Conservation (phyloP, 2,329 filamentous ascomycete species). For the Daldinia eschscholtzii region DNA sequence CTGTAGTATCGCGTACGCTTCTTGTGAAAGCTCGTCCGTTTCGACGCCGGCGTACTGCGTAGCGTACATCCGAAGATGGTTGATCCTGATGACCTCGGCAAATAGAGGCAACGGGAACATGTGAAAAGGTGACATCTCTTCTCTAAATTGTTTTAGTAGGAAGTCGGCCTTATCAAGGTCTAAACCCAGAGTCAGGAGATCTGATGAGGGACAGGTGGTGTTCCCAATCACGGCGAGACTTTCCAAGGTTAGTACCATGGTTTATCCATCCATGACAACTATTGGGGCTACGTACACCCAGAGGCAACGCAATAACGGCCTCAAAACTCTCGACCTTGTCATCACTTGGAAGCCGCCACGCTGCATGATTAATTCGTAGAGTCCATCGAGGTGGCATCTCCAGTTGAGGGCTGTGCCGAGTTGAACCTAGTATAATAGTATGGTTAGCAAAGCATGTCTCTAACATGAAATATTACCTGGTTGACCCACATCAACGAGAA, state of each 20-base stretch:
- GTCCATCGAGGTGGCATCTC: constrained; percentile 54
- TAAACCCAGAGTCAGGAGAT: constrained; percentile 46
- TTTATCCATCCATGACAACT: neutral
- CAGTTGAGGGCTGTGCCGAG: constrained; percentile 52
- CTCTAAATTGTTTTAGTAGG: constrained; percentile 30
- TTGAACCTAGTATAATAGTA: constrained; percentile 44
- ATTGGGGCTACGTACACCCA: constrained; percentile 44
- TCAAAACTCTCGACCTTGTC: constrained; percentile 36
- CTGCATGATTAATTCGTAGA: constrained; percentile 51
- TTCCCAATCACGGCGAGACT: constrained; percentile 54
- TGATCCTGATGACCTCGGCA: constrained; percentile 53
- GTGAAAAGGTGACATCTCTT: constrained; percentile 44
- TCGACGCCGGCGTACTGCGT: neutral
- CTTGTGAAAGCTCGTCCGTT: neutral
- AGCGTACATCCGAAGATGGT: constrained; percentile 51
- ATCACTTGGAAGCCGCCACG: constrained; percentile 52
- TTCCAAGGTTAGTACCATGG: constrained; percentile 27
- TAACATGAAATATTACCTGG: neutral
- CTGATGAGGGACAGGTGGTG: constrained; percentile 54
- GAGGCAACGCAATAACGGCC: constrained; percentile 47
- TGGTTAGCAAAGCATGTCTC: neutral
- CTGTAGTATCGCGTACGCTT: constrained; percentile 39
- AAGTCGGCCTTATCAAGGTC: constrained; percentile 41
- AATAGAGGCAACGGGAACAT: constrained; percentile 53
- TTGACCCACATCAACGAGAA: constrained; percentile 4